Evolutionary conservation across 1,139 yeast species (phyloP).

Genomic region (Scheffersomyces cryptocercus): DNA sequence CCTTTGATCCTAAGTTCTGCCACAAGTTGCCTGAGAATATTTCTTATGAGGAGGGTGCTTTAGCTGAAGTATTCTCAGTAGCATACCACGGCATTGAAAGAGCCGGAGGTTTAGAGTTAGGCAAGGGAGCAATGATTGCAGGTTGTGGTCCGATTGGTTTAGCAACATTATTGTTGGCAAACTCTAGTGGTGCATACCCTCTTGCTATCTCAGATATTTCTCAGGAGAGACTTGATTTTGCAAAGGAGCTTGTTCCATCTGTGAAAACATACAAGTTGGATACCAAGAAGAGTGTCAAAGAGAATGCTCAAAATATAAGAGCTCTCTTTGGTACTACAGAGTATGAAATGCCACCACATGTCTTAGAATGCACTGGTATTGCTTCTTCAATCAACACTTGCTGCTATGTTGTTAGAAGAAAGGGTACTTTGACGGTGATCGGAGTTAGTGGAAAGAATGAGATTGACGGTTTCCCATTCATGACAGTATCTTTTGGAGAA

Average conservation of each 20-base stretch:
- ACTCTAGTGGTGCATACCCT: slow-evolving; percentile 31
- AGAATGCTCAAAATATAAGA: slow-evolving; percentile 28
- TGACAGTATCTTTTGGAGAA: slow-evolving; percentile 1
- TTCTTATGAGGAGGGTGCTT: slow-evolving; percentile 32
- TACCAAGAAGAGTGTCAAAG: slow-evolving; percentile 14
- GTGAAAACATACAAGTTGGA: slow-evolving; percentile 30
- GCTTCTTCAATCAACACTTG: slow-evolving; percentile 28
- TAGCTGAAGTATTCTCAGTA: slow-evolving; percentile 34
- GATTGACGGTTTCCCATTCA: slow-evolving; percentile 1
- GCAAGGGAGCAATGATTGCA: slow-evolving; percentile 26
- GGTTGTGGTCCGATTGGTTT: slow-evolving; percentile 40
- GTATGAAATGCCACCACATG: slow-evolving; percentile 21
- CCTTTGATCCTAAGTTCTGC: slow-evolving; percentile 18
- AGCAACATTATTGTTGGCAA: slow-evolving; percentile 28
- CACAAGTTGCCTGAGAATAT: slow-evolving; percentile 30
- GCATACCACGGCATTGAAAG: slow-evolving; percentile 34
- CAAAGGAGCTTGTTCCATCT: slow-evolving; percentile 27
- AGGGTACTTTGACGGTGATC: slow-evolving; percentile 30
- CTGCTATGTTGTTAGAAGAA: slow-evolving; percentile 33
- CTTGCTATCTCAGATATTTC: slow-evolving; percentile 31
- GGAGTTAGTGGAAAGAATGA: slow-evolving; percentile 23
- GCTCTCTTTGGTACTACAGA: slow-evolving; percentile 24
- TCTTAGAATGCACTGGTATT: slow-evolving; percentile 32
- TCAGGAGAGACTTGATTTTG: slow-evolving; percentile 29
- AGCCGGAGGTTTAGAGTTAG: slow-evolving; percentile 22